Conservation (phyloP, 2,329 filamentous ascomycete genomes). For the Fusarium musae region DNA sequence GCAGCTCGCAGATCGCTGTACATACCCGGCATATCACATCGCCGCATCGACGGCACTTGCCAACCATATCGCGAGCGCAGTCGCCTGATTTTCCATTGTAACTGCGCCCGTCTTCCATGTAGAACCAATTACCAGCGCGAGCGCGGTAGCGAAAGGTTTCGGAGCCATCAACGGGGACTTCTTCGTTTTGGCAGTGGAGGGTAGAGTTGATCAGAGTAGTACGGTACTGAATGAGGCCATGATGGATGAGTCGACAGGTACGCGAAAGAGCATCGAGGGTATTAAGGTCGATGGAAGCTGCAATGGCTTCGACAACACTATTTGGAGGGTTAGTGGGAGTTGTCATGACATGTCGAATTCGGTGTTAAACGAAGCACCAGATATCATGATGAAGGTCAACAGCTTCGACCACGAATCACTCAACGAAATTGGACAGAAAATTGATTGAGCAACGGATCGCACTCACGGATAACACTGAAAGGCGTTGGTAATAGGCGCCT, state of each 20-base stretch:
- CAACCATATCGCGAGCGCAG: conserved; percentile 90
- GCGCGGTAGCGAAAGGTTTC: conserved; percentile 67
- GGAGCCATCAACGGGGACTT: conserved; percentile 63
- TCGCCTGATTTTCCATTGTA: conserved; percentile 75
- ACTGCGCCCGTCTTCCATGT: conserved; percentile 66
- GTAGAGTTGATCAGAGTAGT: conserved; percentile 77
- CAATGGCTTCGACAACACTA: conserved; percentile 82
- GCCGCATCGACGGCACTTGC: conserved; percentile 81
- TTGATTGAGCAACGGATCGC: background rate
- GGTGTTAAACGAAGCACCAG: background rate
- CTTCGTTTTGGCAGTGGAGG: conserved; percentile 82
- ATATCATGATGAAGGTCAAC: conserved; percentile 26
- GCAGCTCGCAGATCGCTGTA: conserved; percentile 18
- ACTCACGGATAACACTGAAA: conserved; percentile 45
- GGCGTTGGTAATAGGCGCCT: conserved; percentile 42
- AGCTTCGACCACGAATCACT: background rate
- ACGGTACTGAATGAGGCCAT: conserved; percentile 82
- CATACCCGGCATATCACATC: conserved; percentile 84
- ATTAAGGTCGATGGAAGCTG: conserved; percentile 84
- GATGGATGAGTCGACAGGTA: conserved; percentile 83
- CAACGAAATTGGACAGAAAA: conserved; percentile 4
- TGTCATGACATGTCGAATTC: conserved; percentile 16
- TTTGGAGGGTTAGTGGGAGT: conserved; percentile 22
- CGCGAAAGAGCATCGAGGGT: conserved; percentile 84
- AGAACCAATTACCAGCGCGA: conserved; percentile 67